Evolutionary conservation across 306 rosid species (phyloP).

Genomic region (Cyclanthera cordifolia): DNA sequence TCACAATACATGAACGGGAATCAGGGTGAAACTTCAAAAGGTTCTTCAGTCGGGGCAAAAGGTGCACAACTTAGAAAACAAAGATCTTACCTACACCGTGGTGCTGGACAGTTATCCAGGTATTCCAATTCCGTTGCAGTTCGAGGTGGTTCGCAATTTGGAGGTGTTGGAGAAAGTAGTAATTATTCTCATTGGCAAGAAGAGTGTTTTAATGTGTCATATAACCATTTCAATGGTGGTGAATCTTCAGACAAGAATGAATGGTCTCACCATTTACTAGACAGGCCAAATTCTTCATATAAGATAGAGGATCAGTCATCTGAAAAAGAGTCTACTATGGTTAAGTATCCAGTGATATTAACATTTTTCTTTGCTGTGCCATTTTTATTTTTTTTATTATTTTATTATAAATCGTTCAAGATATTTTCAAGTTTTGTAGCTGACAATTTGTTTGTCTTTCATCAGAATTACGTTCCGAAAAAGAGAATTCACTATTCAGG

Average conservation of each 20-base stretch:
- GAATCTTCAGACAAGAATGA: conserved; percentile 26
- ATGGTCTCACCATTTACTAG: conserved; percentile 41
- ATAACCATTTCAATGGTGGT: conserved; percentile 30
- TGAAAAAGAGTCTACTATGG: conserved; percentile 41
- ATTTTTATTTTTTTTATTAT: too few relatives aligned
- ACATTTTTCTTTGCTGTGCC: background rate
- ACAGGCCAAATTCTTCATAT: conserved; percentile 26
- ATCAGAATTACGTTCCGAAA: conserved; percentile 36
- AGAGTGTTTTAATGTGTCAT: conserved; percentile 29
- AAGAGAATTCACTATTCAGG: conserved; percentile 56
- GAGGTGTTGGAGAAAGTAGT: conserved; percentile 26
- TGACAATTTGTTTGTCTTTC: background rate
- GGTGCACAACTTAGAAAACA: conserved; percentile 34
- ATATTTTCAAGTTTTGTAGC: background rate
- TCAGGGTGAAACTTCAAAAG: conserved; percentile 22
- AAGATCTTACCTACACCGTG: conserved; percentile 25
- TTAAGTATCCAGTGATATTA: conserved; percentile 19
- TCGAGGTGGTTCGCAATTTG: conserved; percentile 38
- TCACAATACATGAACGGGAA: conserved; percentile 29
- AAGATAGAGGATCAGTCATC: conserved; percentile 34
- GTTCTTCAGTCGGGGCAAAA: conserved; percentile 18
- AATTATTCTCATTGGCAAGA: conserved; percentile 46
- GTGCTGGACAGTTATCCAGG: conserved; percentile 33
- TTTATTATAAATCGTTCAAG: background rate
- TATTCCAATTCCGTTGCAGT: conserved; percentile 53